A percentile compares a stretch with the other conserved stretches of the same genome.
Conservation (phyloP, 2,329 filamentous ascomycete genomes). For the Pseudocercospora ulei region DNA sequence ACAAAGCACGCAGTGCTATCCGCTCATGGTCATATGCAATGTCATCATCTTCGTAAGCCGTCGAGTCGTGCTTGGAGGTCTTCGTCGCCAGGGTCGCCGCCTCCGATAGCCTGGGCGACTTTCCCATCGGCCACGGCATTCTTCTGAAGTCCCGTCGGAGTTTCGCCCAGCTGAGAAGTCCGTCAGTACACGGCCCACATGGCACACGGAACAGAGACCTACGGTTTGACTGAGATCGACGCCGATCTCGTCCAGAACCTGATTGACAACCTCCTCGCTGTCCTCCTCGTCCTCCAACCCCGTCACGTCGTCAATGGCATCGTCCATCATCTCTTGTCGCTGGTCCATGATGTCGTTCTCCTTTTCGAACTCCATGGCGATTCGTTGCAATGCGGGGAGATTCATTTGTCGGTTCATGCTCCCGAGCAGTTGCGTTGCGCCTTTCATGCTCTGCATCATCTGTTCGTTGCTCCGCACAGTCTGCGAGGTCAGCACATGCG, state of each 20-base stretch:
- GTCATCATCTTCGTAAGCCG: constrained; percentile 49
- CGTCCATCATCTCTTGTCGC: constrained; percentile 98
- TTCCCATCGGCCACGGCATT: constrained; percentile 61
- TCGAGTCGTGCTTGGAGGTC: constrained; percentile 90
- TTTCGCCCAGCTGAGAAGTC: constrained; percentile 67
- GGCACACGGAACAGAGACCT: constrained; percentile 38
- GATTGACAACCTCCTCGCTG: constrained; percentile 91
- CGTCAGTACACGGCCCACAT: constrained; percentile 12
- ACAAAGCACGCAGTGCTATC: constrained; percentile 3
- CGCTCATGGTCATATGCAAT: constrained; percentile 5
- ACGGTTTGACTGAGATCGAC: constrained; percentile 85
- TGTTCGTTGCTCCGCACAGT: constrained; percentile 97
- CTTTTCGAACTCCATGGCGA: constrained; percentile 97
- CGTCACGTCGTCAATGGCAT: constrained; percentile 93
- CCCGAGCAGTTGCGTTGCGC: constrained; percentile 79
- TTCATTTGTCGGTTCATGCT: constrained; percentile 99
- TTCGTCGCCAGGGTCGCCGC: constrained; percentile 59
- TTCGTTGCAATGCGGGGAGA: constrained; percentile 83
- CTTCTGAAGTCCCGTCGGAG: constrained; percentile 72
- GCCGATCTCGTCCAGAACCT: constrained; percentile 93
- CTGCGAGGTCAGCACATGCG: constrained; percentile 41
- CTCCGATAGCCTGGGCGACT: constrained; percentile 78
- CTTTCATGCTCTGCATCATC: constrained; percentile 99
- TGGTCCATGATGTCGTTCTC: constrained; percentile 99
- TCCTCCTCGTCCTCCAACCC: constrained; percentile 87